Base-by-base conservation (phyloP, 116 monocot species). In the Dioscorea cayenensis region DNA sequence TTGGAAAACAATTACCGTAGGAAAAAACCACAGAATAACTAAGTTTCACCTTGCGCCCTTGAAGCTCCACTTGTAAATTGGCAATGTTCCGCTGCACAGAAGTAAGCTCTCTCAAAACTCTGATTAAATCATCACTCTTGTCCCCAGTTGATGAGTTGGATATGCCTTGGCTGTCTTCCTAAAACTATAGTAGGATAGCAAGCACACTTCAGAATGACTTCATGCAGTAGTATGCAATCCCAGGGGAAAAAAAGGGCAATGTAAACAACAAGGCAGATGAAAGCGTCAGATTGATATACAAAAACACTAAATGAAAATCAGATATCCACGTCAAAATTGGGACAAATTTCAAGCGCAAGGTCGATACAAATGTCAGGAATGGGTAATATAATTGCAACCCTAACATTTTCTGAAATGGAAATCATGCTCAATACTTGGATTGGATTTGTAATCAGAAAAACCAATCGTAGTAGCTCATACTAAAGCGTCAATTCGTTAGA, bases 11-110 rank as follows among this genome's bases (percentile, higher is more conserved):
- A 32, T 4, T 4, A 2, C 4, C 32, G 3, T 4, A 32, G 32
- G 32, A 55, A 55, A n/a, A 18, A 55, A 14, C 4, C 55, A 14
- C n/a, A 55, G 0, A 55, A n/a, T 5, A 16, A 18, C n/a, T 51
- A 3, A 51, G 7, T 20, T 68, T 75, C 38, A 97, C 97, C 93
- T 90, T 97, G 67, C 97, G 70, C 60, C 97, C 97, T 83, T 97
- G 97, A 68, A 97, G 88, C 23, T 97, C 97, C 13, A 97, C 93
- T 84, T 97, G 97, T 76, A 97, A 67, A 76, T 83, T 84, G 55
- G 90, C 90, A 65, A 97, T 88, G 74, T 82, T 97, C 48, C 93
- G 73, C 58, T 97, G 97, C 6, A 87, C 90, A 29, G 79, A 58
- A 25, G 90, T 93, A 79, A 97, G 90, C 81, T 97, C 90, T 78